Evolutionary conservation across 345 rosid genomes (phyloP), one percentile per base, ranked within the genome.

Genomic region (Anastatica hierochuntica): DNA sequence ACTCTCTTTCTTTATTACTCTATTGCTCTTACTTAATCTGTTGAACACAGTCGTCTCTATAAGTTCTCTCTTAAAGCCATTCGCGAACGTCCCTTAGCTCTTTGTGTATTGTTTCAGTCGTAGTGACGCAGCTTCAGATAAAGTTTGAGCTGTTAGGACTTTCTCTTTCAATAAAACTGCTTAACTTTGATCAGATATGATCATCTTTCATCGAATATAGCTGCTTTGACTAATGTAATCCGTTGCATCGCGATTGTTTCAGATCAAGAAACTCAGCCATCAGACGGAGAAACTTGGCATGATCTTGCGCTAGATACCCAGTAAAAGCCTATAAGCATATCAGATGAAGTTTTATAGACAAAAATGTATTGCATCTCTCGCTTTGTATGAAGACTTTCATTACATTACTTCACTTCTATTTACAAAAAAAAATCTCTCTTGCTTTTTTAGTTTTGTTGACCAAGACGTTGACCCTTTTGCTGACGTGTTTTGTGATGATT

Each of bases 261-360:
- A 90, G 97, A 78, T 73, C 95, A 79, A 35, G 94, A 79, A 72
- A 48, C 81, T 67, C 90, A 79, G 43, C 90, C 67, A 45, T 71
- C 47, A 24, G 81, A 77, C 58, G 75, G 61, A 35, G 90, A 90
- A 48, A 53, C 76, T 47, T 90, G 97, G 96, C 94, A 69, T 54
- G 97, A 90, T 44, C 95, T 86, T 49, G 95, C 88, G 15, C 56
- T 82, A 38, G 77, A 77, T 40, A 76, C 77, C 46, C 85, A 74
- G 62, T 83, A 69, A 73, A 50, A 20, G 16, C 53, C 21, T 23
- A 16, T 5, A 2, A 23, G 20, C 30, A 10, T n/a, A n/a, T n/a
- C n/a, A n/a, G n/a, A n/a, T n/a, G n/a, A n/a, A n/a, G n/a, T n/a
- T n/a, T n/a, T n/a, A 19, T 55, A 20, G 31, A 52, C 15, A 23